These are phyloP conservation scores for Exophiala phaeomuriformis DNA, from an alignment of 2,329 filamentous ascomycete genomes.

Conservation along the genomic window DNA sequence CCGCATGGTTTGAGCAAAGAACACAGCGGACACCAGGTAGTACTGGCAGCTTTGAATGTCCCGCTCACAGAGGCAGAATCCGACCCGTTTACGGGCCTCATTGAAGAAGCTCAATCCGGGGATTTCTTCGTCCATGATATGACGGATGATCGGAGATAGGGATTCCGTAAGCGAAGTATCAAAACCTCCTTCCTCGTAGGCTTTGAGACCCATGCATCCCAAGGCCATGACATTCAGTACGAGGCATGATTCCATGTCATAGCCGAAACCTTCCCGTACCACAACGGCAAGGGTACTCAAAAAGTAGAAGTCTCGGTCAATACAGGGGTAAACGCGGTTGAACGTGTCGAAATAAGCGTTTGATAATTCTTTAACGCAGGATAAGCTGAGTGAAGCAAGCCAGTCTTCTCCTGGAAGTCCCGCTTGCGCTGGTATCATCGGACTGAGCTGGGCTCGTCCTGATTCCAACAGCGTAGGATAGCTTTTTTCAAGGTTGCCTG, in stretches of 20 bases:
- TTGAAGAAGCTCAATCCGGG: conserved; percentile 49
- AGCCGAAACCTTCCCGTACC: conserved; percentile 29
- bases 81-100: conserved; percentile 46
- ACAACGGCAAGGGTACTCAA: conserved; percentile 39
- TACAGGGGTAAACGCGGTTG: conserved; percentile 47
- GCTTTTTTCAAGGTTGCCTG: conserved; percentile 38
- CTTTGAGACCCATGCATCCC: conserved; percentile 45
- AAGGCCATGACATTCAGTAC: conserved; percentile 47
- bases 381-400: conserved; percentile 43
- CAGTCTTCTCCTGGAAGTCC: conserved; percentile 29
- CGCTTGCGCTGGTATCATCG: conserved; percentile 6
- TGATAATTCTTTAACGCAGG: conserved; percentile 46
- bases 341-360: conserved; percentile 51
- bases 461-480: conserved; percentile 47
- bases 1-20: conserved; percentile 47
- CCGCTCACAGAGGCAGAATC: conserved; percentile 46
- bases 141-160: conserved; percentile 30
- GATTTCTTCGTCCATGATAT: conserved; percentile 42
- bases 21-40: conserved; percentile 47
- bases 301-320: conserved; percentile 48
- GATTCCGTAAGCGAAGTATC: conserved; percentile 27
- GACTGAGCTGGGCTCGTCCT: conserved; percentile 40
- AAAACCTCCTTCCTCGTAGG: conserved; percentile 46
- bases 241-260: conserved; percentile 47
- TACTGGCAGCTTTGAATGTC: conserved; percentile 48